phyloP scores from a whole-genome alignment of 331 rosid species.

The Telfairia occidentalis region DNA sequence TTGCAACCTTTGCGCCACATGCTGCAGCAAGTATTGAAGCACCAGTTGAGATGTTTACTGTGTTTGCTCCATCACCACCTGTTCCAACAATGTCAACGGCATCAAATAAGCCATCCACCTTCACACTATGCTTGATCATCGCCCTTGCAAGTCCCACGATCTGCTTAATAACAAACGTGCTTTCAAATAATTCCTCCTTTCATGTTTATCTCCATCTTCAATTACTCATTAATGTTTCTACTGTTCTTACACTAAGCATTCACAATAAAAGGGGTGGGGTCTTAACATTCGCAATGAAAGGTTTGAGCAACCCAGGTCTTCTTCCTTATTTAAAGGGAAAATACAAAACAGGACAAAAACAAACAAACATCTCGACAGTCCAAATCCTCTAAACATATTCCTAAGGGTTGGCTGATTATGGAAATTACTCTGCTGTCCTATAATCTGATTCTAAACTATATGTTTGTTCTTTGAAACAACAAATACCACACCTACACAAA shows the following conservation, averaged over 20 bases:
- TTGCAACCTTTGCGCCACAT: conserved; percentile 88
- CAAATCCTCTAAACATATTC: no score
- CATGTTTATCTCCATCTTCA: not conserved
- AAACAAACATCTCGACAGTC: not conserved
- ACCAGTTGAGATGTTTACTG: conserved; percentile 89
- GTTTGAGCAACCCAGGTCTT: not conserved
- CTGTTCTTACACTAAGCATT: not conserved
- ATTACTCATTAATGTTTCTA: not conserved
- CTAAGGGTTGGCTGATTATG: not conserved
- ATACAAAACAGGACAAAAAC: no score
- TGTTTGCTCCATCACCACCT: conserved; percentile 92
- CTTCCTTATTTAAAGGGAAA: not conserved
- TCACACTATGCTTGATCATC: conserved; percentile 58
- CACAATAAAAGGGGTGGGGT: not conserved
- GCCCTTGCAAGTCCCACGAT: conserved; percentile 84
- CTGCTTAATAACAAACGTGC: conserved; percentile 24
- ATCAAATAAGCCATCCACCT: conserved; percentile 68
- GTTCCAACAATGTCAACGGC: conserved; percentile 95
- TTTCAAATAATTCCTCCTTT: not conserved
- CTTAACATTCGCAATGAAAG: not conserved
- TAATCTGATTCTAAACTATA: not conserved
- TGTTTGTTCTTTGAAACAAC: not conserved
- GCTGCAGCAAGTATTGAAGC: conserved; percentile 89
- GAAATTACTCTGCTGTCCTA: not conserved
- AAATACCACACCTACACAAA: not conserved